phyloP scores from a whole-genome alignment of 768 basidiomycete species.

The Rhodotorula sphaerocarpa region DNA sequence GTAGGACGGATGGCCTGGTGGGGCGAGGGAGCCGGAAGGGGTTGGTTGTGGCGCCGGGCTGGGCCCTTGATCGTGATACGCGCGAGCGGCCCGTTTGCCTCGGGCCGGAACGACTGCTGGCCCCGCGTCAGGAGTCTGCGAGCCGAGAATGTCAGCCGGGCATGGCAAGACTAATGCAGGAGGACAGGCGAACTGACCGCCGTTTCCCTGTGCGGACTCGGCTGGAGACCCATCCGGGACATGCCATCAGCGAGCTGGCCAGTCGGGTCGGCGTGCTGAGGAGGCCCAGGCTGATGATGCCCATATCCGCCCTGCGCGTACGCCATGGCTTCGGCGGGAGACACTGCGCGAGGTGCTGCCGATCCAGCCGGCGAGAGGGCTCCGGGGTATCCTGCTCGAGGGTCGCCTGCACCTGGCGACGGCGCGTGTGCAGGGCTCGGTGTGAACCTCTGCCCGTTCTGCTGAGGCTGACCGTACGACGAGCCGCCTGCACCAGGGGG shows the following conservation, averaged over 20 bases:
- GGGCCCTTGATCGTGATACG: constrained; percentile 35
- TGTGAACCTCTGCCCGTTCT: too few species aligned
- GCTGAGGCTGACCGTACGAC: too few species aligned
- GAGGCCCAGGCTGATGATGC: not conserved
- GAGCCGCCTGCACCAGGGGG: too few species aligned
- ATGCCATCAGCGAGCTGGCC: constrained; percentile 17
- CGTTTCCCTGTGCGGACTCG: not conserved
- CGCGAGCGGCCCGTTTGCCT: constrained; percentile 35
- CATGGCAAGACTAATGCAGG: not conserved
- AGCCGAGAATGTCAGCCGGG: not conserved
- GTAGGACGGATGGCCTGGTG: constrained; percentile 22
- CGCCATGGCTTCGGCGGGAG: too few species aligned
- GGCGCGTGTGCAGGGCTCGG: not conserved
- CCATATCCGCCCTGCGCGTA: not conserved
- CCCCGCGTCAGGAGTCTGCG: not conserved
- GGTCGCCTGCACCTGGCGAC: too few species aligned
- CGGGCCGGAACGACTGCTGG: constrained; percentile 17
- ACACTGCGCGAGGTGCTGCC: too few species aligned
- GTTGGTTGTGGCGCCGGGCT: constrained; percentile 10
- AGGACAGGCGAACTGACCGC: not conserved
- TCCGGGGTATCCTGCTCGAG: too few species aligned
- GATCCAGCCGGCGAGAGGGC: too few species aligned
- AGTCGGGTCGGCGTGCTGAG: not conserved
- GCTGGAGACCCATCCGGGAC: constrained; percentile 7
- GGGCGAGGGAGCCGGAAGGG: constrained; percentile 20